Percentiles rank a stretch among this genome's conserved stretches.
Evolutionary conservation across 129 eudicot species (phyloP).

Genomic region (Escallonia herrerae): DNA sequence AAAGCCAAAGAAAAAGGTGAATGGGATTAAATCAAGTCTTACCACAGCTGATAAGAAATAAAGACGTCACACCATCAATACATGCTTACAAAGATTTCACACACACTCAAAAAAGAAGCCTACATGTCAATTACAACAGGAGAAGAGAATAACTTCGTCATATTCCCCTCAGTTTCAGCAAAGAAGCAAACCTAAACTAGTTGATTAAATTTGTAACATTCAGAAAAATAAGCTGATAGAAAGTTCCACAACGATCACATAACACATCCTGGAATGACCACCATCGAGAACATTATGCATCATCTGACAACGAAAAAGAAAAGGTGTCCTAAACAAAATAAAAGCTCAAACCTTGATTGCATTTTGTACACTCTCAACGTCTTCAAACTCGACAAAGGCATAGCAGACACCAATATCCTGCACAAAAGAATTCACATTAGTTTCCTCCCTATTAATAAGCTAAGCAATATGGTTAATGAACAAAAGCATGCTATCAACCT

Average conservation of each 20-base stretch:
- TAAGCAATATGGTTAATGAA: background rate
- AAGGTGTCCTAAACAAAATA: background rate
- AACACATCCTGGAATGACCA: background rate
- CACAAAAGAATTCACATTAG: slow-evolving; percentile 9
- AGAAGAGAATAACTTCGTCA: background rate
- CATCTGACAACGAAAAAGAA: too few species aligned
- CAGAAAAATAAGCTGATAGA: background rate
- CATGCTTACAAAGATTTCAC: background rate
- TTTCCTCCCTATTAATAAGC: background rate
- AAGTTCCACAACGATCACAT: background rate
- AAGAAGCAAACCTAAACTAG: background rate
- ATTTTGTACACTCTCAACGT: slow-evolving; percentile 57
- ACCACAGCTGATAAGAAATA: too few species aligned
- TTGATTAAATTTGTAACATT: background rate
- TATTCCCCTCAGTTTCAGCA: background rate
- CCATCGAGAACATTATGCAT: background rate
- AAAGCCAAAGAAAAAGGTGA: background rate
- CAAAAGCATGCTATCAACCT: slow-evolving; percentile 31
- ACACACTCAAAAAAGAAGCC: background rate
- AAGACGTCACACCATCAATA: background rate
- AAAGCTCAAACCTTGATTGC: slow-evolving; percentile 62
- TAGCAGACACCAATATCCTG: slow-evolving; percentile 89
- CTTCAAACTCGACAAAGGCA: slow-evolving; percentile 97
- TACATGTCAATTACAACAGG: background rate
- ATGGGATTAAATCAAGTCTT: background rate